Percentiles rank a stretch among this genome's conserved stretches.
These are phyloP conservation scores for Noccaea bulbosa DNA, from an alignment of 345 rosid genomes.

Conservation along the genomic window DNA sequence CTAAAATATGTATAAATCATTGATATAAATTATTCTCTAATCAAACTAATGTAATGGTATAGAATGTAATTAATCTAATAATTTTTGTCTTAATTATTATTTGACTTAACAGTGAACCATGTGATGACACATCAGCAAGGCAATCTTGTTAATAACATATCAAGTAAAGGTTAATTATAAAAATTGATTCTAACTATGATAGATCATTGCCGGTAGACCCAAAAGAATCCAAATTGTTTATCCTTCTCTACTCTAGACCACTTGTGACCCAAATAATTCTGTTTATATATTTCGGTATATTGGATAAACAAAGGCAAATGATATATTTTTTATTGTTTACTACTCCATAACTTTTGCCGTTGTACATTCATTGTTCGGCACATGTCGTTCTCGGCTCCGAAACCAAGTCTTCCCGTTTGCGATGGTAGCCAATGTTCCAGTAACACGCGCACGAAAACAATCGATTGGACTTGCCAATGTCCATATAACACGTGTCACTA, in stretches of 20 bases:
- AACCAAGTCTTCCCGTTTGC: conserved; percentile 23
- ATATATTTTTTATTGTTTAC: background rate
- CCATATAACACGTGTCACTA: conserved; percentile 7
- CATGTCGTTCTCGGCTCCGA: conserved; percentile 27
- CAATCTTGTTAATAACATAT: no score
- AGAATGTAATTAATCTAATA: no score
- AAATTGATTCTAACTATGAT: background rate
- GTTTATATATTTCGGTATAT: background rate
- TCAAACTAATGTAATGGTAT: no score
- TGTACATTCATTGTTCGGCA: conserved; percentile 17
- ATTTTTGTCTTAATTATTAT: no score
- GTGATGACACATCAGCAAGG: no score
- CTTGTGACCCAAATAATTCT: conserved; percentile 26
- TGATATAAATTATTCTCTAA: no score
- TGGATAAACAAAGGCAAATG: conserved; percentile 16
- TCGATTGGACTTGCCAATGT: conserved; percentile 27
- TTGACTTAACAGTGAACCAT: no score
- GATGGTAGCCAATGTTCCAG: conserved; percentile 36
- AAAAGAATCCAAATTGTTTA: conserved; percentile 23
- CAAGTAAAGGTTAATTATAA: no score
- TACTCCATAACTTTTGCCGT: background rate
- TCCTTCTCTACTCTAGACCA: conserved; percentile 16
- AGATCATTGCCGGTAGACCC: background rate
- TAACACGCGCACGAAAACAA: conserved; percentile 30
- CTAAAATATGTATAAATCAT: no score